Evolutionary conservation across 108 stramenopile genomes (phyloP).

Genomic region (Seminavis robusta): DNA sequence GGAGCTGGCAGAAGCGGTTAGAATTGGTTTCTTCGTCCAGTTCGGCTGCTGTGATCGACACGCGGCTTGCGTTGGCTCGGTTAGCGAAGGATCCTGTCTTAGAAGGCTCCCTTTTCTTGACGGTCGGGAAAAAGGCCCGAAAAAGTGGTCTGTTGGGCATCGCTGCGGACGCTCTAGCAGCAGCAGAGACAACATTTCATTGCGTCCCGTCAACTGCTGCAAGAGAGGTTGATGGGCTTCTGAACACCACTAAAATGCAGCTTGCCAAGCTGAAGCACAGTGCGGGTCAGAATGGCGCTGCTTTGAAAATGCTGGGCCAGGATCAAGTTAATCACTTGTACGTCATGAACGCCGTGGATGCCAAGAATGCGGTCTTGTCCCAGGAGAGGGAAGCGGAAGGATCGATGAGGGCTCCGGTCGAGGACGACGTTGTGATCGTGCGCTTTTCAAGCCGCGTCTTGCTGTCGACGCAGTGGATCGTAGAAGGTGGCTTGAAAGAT

Average conservation of each 20-base stretch:
- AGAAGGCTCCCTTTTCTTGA: constrained; percentile 71
- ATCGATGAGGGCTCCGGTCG: constrained; percentile 4
- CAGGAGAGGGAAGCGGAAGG: constrained; percentile 14
- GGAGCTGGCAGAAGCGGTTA: constrained; percentile 47
- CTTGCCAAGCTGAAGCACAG: constrained; percentile 78
- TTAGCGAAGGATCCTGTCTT: constrained; percentile 45
- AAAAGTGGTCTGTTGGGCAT: constrained; percentile 51
- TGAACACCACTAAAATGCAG: constrained; percentile 54
- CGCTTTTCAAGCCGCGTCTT: constrained; percentile 56
- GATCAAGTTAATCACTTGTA: constrained; percentile 13
- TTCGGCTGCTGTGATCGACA: constrained; percentile 43
- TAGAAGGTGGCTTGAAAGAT: constrained; percentile 64
- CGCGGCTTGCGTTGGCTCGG: constrained; percentile 67
- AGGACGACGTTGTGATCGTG: constrained; percentile 7
- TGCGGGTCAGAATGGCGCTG: constrained; percentile 48
- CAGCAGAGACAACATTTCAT: constrained; percentile 50
- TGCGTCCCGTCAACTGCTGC: constrained; percentile 8
- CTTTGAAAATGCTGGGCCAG: constrained; percentile 66
- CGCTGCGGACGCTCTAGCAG: constrained; percentile 62
- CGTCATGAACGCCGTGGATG: constrained; percentile 10
- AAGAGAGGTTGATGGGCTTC: constrained; percentile 7
- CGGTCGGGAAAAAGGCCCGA: constrained; percentile 62
- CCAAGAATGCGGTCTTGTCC: constrained; percentile 17
- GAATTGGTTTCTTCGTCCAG: constrained; percentile 23
- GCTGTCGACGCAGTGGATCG: constrained; percentile 77